Percentiles rank a stretch among this genome's conserved stretches.
These are phyloP conservation scores for Avena insularis DNA, from an alignment of 176 grass and related monocot genomes.

Conservation along the genomic window DNA sequence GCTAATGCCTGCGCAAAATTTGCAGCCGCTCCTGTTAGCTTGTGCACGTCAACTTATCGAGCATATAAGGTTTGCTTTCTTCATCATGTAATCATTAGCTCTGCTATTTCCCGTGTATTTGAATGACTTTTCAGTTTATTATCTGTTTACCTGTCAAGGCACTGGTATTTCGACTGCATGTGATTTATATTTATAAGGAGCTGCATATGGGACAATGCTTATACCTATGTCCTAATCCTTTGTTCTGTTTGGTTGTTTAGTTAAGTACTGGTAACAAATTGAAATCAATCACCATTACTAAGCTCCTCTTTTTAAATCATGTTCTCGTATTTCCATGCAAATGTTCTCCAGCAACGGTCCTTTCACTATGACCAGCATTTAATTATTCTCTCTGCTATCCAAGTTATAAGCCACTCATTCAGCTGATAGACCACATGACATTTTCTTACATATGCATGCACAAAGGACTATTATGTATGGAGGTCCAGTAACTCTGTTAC, in stretches of 20 bases:
- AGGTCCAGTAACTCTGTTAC: not conserved
- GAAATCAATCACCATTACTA: not conserved
- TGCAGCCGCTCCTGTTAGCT: conserved; percentile 75
- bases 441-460: not conserved
- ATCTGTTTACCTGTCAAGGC: not conserved
- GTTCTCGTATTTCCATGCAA: conserved; percentile 17
- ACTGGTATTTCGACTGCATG: not conserved
- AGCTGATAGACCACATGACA: not conserved
- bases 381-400: not conserved
- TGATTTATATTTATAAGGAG: not conserved
- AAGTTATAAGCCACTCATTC: conserved; percentile 5
- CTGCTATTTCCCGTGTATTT: not conserved
- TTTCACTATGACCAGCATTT: conserved; percentile 11
- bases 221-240: not conserved
- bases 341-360: not conserved
- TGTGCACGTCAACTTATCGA: conserved; percentile 90
- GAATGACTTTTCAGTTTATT: not conserved
- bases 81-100: not conserved
- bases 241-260: not conserved
- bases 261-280: conserved; percentile 12
- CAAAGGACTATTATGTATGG: conserved; percentile 7
- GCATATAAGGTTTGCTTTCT: conserved; percentile 78
- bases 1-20: conserved; percentile 38
- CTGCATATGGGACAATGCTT: not conserved
- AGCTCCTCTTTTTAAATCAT: not conserved